Evolutionary conservation across 345 rosid species (phyloP), one percentile per base, ranked within the genome.

Genomic region (Excoecaria cochinchinensis): DNA sequence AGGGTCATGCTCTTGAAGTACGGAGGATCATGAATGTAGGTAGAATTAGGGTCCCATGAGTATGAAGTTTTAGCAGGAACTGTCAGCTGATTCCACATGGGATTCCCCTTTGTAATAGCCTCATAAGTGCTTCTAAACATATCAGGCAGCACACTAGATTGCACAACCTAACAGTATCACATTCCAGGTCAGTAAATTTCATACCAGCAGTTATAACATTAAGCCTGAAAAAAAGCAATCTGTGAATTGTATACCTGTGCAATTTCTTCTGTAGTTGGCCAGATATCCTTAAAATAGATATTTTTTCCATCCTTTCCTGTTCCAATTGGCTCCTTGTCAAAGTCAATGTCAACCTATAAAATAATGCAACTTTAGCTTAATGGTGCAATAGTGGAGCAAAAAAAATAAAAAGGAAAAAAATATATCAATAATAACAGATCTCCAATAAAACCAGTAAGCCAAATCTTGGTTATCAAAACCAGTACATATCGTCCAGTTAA

Each of bases 11-110:
- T 85, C 87, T 93, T 93, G 85, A 95, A 95, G 86, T 95, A 95
- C 1, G 98, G 99, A 9, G 99, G 98, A 74, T 95, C 99, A 22
- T 95, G 99, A 81, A 95, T 93, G 87, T 95, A 95, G 78, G 98
- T 95, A 58, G 99, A 95, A 68, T 84, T 87, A 24, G 90, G 84
- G 70, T 95, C 97, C 99, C 98, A 95, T 9, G 91, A 82, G 74
- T 91, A 95, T 25, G 90, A 82, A 68, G 82, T 79, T 73, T 74
- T 55, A 44, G 85, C 84, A 25, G 98, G 90, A 56, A 91, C 97
- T 4, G 92, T 80, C 4, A 95, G 83, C 64, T 88, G 76, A 85
- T 93, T 95, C 99, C 99, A 95, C 90, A 87, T 95, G 64, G 93
- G 87, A 74, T 95, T 93, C 50, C 99, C 99, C 87, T 90, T 91